These are phyloP conservation scores for Fonsecaea erecta DNA, from an alignment of 2,329 filamentous ascomycete genomes.

Conservation along the genomic window DNA sequence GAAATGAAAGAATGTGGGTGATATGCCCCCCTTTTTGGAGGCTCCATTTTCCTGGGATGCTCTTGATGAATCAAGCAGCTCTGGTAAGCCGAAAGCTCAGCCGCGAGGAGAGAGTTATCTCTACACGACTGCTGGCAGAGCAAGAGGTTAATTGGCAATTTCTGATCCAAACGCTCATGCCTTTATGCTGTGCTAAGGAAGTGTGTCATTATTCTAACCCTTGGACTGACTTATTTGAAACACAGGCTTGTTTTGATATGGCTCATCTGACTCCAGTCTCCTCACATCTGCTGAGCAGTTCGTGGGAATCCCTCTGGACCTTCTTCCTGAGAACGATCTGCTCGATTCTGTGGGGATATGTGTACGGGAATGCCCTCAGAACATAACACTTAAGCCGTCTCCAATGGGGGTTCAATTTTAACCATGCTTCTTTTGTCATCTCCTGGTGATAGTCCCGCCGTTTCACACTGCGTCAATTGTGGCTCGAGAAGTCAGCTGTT, in stretches of 20 bases:
- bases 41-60: neutral
- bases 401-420: neutral
- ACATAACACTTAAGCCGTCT: neutral
- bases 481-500: constrained; percentile 80
- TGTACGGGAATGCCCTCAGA: neutral
- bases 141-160: constrained; percentile 56
- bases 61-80: constrained; percentile 39
- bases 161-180: constrained; percentile 44
- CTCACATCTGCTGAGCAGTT: neutral
- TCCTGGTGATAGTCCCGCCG: neutral
- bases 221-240: neutral
- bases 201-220: neutral
- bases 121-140: constrained; percentile 52
- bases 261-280: neutral
- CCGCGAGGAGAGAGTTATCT: constrained; percentile 46
- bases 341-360: neutral
- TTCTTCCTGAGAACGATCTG: neutral
- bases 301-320: neutral
- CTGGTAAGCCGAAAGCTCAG: constrained; percentile 60
- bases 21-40: constrained; percentile 16
- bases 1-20: constrained; percentile 24
- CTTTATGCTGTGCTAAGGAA: neutral
- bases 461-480: constrained; percentile 74
- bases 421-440: neutral
- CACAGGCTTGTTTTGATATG: neutral